These are phyloP conservation scores for Phialophora expanda DNA, from an alignment of 2,329 filamentous ascomycete species.

Conservation along the genomic window DNA sequence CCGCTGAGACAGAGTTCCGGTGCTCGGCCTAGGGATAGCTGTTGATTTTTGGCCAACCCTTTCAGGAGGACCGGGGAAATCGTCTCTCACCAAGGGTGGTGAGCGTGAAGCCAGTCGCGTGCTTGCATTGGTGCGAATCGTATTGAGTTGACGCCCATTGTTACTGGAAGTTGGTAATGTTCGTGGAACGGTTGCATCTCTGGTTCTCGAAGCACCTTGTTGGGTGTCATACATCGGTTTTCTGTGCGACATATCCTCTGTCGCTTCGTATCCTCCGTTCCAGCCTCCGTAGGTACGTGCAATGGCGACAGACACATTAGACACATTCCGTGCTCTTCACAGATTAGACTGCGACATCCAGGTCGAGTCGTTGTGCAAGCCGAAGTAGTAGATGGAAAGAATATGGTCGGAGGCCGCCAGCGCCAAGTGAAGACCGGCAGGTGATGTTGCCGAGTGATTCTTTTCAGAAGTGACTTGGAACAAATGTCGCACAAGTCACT, in stretches of 20 bases:
- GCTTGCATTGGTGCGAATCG: constrained; percentile 3
- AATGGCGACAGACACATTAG: constrained; percentile 10
- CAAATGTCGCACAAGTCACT: constrained; percentile 28
- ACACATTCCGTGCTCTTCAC: constrained; percentile 26
- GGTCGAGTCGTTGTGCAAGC: not conserved
- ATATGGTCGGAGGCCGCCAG: not conserved
- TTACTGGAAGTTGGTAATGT: constrained; percentile 18
- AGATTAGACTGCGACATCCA: constrained; percentile 2
- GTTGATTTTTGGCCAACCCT: constrained; percentile 22
- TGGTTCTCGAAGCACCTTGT: constrained; percentile 29
- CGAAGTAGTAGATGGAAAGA: not conserved
- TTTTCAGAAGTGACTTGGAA: constrained; percentile 9
- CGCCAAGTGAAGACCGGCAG: not conserved
- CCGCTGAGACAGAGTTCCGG: constrained; percentile 14
- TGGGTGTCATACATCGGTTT: constrained; percentile 31
- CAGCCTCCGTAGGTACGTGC: constrained; percentile 19
- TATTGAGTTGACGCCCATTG: constrained; percentile 12
- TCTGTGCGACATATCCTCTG: constrained; percentile 32
- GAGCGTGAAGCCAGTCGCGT: constrained; percentile 17
- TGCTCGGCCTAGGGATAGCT: constrained; percentile 20
- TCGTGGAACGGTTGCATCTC: constrained; percentile 36
- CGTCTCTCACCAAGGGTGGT: constrained; percentile 15
- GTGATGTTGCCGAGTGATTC: constrained; percentile 6
- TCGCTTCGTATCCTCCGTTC: not conserved
- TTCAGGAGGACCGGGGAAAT: constrained; percentile 9